Conservation (phyloP, 225 moss, liverwort and hornwort genomes). For the Neckera pumila region DNA sequence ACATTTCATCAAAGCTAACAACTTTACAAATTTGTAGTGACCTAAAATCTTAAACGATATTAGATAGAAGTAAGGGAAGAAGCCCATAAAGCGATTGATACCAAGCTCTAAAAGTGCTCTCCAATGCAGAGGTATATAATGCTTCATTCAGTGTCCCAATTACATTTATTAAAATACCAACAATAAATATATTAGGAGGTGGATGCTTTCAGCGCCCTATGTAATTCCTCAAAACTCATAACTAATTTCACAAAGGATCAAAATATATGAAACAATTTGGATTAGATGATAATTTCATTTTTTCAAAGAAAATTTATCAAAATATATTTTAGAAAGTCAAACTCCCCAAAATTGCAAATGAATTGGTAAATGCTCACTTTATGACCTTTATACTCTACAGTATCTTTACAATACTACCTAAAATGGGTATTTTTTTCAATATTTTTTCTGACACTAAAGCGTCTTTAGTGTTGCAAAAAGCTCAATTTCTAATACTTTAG, state of each 20-base stretch:
- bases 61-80: not conserved
- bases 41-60: not conserved
- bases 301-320: not conserved
- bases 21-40: not conserved
- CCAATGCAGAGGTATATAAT: not conserved
- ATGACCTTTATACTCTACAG: not conserved
- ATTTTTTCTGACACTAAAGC: not conserved
- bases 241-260: not conserved
- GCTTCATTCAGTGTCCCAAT: no score
- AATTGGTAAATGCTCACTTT: not conserved
- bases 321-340: not conserved
- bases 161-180: not conserved
- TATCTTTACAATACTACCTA: not conserved
- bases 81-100: rapidly evolving
- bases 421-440: not conserved
- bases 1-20: not conserved
- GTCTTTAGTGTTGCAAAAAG: not conserved
- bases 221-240: not conserved
- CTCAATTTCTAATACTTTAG: rapidly evolving
- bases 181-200: not conserved
- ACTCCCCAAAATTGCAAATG: rapidly evolving
- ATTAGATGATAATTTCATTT: not conserved
- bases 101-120: not conserved
- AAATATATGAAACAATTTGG: not conserved
- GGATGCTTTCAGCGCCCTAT: not conserved